Evolutionary conservation across 441 rosid species (phyloP).

Genomic region (Melastoma candidum): DNA sequence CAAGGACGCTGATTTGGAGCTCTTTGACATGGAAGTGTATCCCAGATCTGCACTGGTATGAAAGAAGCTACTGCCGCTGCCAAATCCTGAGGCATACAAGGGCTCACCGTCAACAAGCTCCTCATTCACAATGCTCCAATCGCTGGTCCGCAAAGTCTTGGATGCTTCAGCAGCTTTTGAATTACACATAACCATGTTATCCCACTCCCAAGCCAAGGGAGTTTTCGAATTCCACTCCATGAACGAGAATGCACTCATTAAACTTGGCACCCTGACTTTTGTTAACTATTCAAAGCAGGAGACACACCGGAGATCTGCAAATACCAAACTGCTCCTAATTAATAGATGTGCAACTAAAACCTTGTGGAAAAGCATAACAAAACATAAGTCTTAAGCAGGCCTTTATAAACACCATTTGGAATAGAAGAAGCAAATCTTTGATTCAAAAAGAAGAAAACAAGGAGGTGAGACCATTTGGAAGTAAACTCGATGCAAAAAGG

Average conservation of each 20-base stretch:
- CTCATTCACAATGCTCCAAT: conserved; percentile 54
- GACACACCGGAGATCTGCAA: no score
- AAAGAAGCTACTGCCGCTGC: conserved; percentile 27
- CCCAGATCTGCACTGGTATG: conserved; percentile 57
- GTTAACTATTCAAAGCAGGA: neutral
- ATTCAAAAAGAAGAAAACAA: no score
- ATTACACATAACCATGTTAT: conserved; percentile 43
- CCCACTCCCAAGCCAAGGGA: conserved; percentile 70
- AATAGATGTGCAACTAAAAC: no score
- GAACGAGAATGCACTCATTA: conserved; percentile 32
- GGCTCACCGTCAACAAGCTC: conserved; percentile 47
- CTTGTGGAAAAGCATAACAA: no score
- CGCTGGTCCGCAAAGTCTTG: conserved; percentile 33
- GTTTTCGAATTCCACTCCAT: conserved; percentile 85
- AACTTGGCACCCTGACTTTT: conserved; percentile 9
- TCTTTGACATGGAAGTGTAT: conserved; percentile 53
- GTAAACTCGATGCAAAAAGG: no score
- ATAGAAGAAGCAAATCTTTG: no score
- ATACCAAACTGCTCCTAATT: no score
- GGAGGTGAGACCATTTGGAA: no score
- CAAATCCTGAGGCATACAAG: conserved; percentile 44
- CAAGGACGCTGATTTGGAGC: conserved; percentile 59
- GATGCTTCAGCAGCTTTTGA: conserved; percentile 38
- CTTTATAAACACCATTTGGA: no score
- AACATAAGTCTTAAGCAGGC: no score